Evolutionary conservation across 441 rosid species (phyloP).

Genomic region (Gossypium trilobum): DNA sequence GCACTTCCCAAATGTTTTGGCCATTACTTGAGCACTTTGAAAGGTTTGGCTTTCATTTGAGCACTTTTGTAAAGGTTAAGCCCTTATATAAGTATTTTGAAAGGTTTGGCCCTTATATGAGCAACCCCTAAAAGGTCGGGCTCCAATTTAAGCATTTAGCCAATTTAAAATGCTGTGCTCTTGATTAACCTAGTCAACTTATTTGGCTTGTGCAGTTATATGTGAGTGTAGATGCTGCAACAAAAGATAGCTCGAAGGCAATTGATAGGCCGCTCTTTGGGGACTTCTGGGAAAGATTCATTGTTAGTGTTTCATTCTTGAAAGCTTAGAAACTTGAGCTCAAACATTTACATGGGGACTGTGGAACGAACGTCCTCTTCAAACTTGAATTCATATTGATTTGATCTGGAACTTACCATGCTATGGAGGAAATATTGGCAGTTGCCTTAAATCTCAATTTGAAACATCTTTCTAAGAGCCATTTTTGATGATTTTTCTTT

Average conservation of each 20-base stretch:
- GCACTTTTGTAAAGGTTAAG: background rate
- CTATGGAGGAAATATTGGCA: background rate
- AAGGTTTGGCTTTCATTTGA: background rate
- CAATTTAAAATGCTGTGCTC: background rate
- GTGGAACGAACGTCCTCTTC: background rate
- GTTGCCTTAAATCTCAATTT: background rate
- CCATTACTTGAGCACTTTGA: background rate
- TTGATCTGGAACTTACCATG: background rate
- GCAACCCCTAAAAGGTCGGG: background rate
- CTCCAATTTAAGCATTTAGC: background rate
- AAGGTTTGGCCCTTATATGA: background rate
- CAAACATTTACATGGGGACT: background rate
- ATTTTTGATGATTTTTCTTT: background rate
- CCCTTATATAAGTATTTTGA: background rate
- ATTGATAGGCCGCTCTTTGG: conserved; percentile 90
- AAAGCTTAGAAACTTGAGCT: background rate
- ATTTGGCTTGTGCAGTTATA: conserved; percentile 54
- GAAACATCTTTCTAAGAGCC: background rate
- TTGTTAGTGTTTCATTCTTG: conserved; percentile 39
- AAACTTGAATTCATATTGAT: background rate
- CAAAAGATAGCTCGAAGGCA: conserved; percentile 86
- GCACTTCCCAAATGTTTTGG: background rate
- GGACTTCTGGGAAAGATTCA: conserved; percentile 88
- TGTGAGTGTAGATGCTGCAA: conserved; percentile 93
- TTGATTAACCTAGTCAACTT: conserved; percentile 15